A percentile compares a stretch with the other conserved stretches of the same genome.
phyloP scores from a whole-genome alignment of 768 basidiomycete genomes.

The Lactarius tabidus region DNA sequence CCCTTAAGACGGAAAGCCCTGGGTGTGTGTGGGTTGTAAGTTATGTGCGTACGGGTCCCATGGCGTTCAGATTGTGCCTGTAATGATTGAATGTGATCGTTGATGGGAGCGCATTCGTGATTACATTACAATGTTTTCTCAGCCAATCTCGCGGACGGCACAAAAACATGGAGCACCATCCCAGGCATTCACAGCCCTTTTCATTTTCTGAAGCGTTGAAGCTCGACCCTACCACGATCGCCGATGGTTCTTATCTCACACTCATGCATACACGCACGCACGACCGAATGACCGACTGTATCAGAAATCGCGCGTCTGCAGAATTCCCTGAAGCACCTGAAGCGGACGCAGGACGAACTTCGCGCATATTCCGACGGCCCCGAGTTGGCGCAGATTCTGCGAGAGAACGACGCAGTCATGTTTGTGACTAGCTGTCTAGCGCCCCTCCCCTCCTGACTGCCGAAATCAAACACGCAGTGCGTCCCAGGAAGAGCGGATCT shows the following conservation, averaged over 20 bases:
- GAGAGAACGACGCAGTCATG: constrained; percentile 76
- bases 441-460: constrained; percentile 4
- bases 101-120: no score
- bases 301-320: constrained; percentile 73
- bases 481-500: constrained; percentile 73
- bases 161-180: constrained; percentile 63
- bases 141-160: no score
- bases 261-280: background rate
- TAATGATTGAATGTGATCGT: no score
- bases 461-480: constrained; percentile 40
- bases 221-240: constrained; percentile 63
- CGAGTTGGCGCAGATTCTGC: constrained; percentile 55
- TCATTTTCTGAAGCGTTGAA: constrained; percentile 57
- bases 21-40: no score
- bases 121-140: no score
- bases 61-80: no score
- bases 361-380: constrained; percentile 49
- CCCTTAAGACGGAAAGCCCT: no score
- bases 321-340: constrained; percentile 63
- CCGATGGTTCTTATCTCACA: constrained; percentile 51
- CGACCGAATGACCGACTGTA: background rate
- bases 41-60: no score
- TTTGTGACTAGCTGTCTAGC: constrained; percentile 31
- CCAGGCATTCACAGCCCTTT: constrained; percentile 72
- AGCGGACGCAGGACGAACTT: constrained; percentile 57